These are phyloP conservation scores for Yamadazyma mexicana DNA, from an alignment of 1,139 yeast species.

Conservation along the genomic window DNA sequence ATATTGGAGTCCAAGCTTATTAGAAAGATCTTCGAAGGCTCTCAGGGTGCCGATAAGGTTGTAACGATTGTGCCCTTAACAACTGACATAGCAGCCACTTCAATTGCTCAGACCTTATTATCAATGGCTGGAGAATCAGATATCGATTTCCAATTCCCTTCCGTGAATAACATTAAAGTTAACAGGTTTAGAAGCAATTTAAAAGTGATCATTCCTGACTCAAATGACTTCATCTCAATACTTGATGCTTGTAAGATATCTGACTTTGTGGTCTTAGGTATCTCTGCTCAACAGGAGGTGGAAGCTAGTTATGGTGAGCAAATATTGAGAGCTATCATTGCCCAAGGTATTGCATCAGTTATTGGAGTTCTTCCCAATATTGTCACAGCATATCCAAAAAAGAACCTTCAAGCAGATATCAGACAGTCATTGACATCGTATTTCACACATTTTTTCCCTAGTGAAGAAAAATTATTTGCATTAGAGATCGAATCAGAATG, in stretches of 20 bases:
- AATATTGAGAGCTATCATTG: constrained; percentile 79
- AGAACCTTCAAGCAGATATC: constrained; percentile 74
- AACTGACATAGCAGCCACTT: constrained; percentile 60
- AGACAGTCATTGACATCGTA: constrained; percentile 79
- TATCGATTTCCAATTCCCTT: constrained; percentile 40
- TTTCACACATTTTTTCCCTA: constrained; percentile 89
- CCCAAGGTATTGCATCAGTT: constrained; percentile 89
- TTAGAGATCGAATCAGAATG: constrained; percentile 70
- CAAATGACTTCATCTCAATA: constrained; percentile 62
- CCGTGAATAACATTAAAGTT: constrained; percentile 50
- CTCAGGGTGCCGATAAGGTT: constrained; percentile 77
- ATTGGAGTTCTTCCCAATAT: constrained; percentile 82
- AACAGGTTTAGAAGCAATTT: constrained; percentile 73
- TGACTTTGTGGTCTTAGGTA: constrained; percentile 83
- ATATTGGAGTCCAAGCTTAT: constrained; percentile 51
- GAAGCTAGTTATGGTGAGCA: constrained; percentile 81
- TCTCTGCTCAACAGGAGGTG: constrained; percentile 84
- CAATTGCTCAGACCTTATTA: constrained; percentile 55
- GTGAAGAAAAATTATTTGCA: constrained; percentile 73
- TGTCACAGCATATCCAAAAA: constrained; percentile 63
- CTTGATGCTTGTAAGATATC: constrained; percentile 87
- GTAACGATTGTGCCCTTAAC: constrained; percentile 81
- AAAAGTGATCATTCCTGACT: constrained; percentile 75
- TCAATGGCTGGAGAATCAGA: constrained; percentile 24
- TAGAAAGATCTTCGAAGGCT: constrained; percentile 77